Conservation (phyloP, 768 basidiomycete genomes). For the Tulasnella calospora region DNA sequence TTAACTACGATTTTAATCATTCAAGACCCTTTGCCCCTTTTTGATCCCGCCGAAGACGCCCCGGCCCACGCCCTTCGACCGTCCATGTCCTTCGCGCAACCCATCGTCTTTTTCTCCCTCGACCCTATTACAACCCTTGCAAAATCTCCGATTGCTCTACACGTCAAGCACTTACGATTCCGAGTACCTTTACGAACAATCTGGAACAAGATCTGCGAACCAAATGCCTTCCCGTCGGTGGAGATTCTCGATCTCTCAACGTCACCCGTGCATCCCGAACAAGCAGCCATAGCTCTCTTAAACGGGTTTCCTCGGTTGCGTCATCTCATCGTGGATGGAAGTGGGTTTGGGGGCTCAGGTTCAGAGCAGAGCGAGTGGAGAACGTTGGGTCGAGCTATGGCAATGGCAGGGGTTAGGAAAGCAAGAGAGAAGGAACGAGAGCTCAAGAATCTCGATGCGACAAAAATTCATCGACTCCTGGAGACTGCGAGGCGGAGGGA, state of each 20-base stretch:
- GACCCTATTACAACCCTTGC: constrained; percentile 50
- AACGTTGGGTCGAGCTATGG: constrained; percentile 60
- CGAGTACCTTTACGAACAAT: constrained; percentile 67
- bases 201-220: constrained; percentile 41
- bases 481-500: neutral
- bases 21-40: constrained; percentile 54
- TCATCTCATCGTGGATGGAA: constrained; percentile 69
- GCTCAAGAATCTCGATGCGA: constrained; percentile 37
- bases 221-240: constrained; percentile 45
- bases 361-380: constrained; percentile 45
- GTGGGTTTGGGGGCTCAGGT: constrained; percentile 51
- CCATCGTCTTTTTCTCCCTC: constrained; percentile 77
- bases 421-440: constrained; percentile 64
- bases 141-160: constrained; percentile 42
- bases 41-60: neutral
- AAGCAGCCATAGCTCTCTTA: constrained; percentile 53
- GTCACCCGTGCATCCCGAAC: constrained; percentile 41
- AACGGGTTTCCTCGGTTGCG: constrained; percentile 48
- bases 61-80: neutral
- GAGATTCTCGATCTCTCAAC: constrained; percentile 71
- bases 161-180: constrained; percentile 56
- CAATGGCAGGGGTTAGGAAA: constrained; percentile 54
- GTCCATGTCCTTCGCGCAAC: constrained; percentile 48
- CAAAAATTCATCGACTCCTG: neutral
- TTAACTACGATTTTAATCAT: constrained; percentile 40